These are phyloP conservation scores for Sphaerosporella brunnea DNA, from an alignment of 495 filamentous ascomycete genomes.

Conservation along the genomic window DNA sequence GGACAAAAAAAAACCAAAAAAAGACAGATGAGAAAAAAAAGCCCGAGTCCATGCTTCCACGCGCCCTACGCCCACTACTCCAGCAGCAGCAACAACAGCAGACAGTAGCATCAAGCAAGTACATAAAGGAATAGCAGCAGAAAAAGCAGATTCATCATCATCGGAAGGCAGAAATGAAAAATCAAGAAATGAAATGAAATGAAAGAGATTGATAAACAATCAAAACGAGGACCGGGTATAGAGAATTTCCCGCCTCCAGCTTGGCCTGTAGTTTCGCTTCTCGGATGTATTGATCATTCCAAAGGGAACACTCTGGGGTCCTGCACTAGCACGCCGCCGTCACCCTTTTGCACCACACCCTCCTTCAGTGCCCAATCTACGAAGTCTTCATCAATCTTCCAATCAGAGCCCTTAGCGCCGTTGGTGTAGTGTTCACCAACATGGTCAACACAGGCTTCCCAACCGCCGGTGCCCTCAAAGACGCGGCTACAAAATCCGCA, in stretches of 20 bases:
- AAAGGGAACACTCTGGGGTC: slow-evolving; percentile 1
- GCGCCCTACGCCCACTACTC: slow-evolving; percentile 2
- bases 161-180: background rate
- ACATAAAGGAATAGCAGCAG: background rate
- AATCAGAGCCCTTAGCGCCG: slow-evolving; percentile 38
- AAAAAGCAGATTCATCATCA: slow-evolving; percentile 7
- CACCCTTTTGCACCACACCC: slow-evolving; percentile 38
- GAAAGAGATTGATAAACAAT: slow-evolving; percentile 9
- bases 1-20: background rate
- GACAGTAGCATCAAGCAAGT: background rate
- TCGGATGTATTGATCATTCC: background rate
- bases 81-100: slow-evolving; percentile 3
- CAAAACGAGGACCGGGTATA: too few relatives aligned
- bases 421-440: slow-evolving; percentile 61
- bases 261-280: too few relatives aligned
- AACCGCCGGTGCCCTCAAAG: slow-evolving; percentile 48
- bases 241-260: too few relatives aligned
- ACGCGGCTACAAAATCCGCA: slow-evolving; percentile 49
- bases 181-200: slow-evolving; percentile 7
- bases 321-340: slow-evolving; percentile 24
- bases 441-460: slow-evolving; percentile 83
- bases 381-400: slow-evolving; percentile 37
- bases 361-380: slow-evolving; percentile 40
- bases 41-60: background rate
- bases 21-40: slow-evolving; percentile 1